Evolutionary conservation across 2,329 filamentous ascomycete species (phyloP), one percentile per base, ranked within the genome.

Genomic region (Pseudogymnoascus sp.): DNA sequence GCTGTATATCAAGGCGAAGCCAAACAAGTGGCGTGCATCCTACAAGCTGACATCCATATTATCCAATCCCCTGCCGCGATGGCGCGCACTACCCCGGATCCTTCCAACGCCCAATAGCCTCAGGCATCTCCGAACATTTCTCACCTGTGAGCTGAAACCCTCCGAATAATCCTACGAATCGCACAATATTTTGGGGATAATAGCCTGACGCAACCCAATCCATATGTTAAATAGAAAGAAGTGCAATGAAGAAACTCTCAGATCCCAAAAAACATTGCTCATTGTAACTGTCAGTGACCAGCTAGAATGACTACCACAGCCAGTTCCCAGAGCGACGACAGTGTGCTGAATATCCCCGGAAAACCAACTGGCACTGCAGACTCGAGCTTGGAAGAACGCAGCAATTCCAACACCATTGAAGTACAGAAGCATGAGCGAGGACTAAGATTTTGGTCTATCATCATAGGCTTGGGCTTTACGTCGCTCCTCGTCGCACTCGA

Each of bases 401-500:
- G n/a, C 6, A 50, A 50, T 15, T 10, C n/a, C 10, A n/a, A 50
- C n/a, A 50, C 26, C 15, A 31, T 11, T 4, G 44, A 15, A 31
- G 13, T 6, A 50, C 44, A 31, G 26, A 50, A 50, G 11, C 13
- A 50, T 15, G 44, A 17, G 10, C 44, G 26, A 41, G 59, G 44
- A 31, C n/a, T 50, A n/a, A 50, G 44, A 50, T 50, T 50, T 9
- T 50, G 44, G 44, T 50, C 44, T 50, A 50, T 50, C 4, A 50
- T 50, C 44, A 10, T 50, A 31, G 44, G 44, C 1, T 15, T 50
- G 44, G 44, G 44, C n/a, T 13, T 50, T 31, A 31, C 44, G 5
- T 50, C 44, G 8, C 44, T 50, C 8, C 44, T 50, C n/a, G 44
- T 50, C 10, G 60, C 62, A 13, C 60, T 66, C 11, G 65, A 67